Base-by-base conservation (phyloP, 2,329 filamentous ascomycete genomes). In the Colletotrichum coccodes region DNA sequence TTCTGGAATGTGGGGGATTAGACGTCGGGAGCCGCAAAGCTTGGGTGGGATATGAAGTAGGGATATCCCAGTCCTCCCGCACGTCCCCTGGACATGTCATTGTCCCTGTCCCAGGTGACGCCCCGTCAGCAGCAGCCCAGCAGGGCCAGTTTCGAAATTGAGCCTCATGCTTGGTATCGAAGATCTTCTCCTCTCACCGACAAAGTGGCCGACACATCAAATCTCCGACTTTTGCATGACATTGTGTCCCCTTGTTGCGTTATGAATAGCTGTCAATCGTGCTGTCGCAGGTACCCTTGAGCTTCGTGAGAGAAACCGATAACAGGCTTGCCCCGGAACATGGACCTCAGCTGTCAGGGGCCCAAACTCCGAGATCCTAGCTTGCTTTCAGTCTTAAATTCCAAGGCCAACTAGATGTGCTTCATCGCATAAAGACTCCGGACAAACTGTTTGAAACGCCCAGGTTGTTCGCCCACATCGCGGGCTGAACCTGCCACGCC, bases 1-100 rank as follows among this genome's bases (percentile, higher is more conserved):
- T 54, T 49, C 63, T 54, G 49, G 56, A 66, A 60, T 66, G 40
- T 61, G 63, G 63, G 63, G 57, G 63, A 56, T 44, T 32, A 54
- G 26, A 30, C 30, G 56, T 61, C 40, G 63, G 38, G 57, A 61
- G 57, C 57, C 57, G 56, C 63, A 66, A 61, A 66, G 63, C 63
- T 54, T 66, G 47, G 57, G 23, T 18, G 12, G 30, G 36, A 53
- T 38, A 11, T 16, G 23, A 6, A n/a, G 12, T 57, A 56, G 21
- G 63, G 63, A 28, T 60, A 54, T 44, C 47, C 56, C 38, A 5
- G 62, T 23, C n/a, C 8, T 21, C 11, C 32, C n/a, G 38, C 28
- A 56, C 5, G n/a, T 12, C n/a, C 56, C 34, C 49, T 9, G 26
- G 21, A 42, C 50, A 47, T 16, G 34, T 21, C 21, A 26, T 12